Conservation (phyloP, 1,139 yeast species). For the Fermentozyma sake region DNA sequence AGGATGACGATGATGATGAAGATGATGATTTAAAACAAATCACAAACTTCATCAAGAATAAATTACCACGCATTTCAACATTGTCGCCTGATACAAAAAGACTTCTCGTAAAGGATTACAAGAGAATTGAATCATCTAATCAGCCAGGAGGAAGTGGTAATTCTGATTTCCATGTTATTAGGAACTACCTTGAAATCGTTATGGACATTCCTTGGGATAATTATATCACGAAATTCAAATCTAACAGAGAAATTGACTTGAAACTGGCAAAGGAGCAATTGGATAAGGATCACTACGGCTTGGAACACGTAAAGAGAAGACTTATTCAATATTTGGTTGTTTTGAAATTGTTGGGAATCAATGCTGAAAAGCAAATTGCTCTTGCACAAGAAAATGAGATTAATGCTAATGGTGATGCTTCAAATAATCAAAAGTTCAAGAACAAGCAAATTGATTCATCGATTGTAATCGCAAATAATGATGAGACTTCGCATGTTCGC, state of each 20-base stretch:
- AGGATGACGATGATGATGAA: conserved; percentile 33
- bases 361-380: conserved; percentile 26
- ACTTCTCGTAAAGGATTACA: conserved; percentile 58
- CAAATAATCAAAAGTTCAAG: conserved; percentile 4
- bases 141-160: conserved; percentile 48
- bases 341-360: conserved; percentile 53
- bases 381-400: not conserved
- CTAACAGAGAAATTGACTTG: conserved; percentile 49
- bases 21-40: conserved; percentile 45
- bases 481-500: conserved; percentile 28
- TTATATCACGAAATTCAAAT: conserved; percentile 32
- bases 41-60: conserved; percentile 41
- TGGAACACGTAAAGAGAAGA: conserved; percentile 75
- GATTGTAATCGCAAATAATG: conserved; percentile 35
- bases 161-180: conserved; percentile 69
- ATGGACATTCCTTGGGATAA: conserved; percentile 64
- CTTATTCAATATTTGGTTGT: conserved; percentile 80
- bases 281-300: conserved; percentile 81
- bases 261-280: conserved; percentile 53
- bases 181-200: conserved; percentile 68
- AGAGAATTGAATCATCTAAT: conserved; percentile 52
- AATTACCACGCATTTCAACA: conserved; percentile 38
- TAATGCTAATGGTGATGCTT: not conserved
- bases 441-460: conserved; percentile 10
- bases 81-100: conserved; percentile 49